These are phyloP conservation scores for Spathaspora arborariae DNA, from an alignment of 805 yeast species.

Conservation along the genomic window DNA sequence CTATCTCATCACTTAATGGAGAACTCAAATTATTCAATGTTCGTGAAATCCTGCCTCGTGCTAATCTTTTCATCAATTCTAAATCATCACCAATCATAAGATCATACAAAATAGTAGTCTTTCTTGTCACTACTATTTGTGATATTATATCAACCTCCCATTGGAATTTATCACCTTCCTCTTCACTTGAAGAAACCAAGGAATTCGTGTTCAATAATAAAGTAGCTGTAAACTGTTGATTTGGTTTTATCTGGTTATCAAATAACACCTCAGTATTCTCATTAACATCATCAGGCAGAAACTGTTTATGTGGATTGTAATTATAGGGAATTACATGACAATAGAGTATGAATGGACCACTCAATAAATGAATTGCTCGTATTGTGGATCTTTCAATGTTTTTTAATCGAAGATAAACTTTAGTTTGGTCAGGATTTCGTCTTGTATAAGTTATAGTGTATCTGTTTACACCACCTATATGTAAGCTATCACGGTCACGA, in stretches of 20 bases:
- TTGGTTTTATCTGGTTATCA: constrained; percentile 56
- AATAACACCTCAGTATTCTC: constrained; percentile 30
- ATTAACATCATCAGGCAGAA: constrained; percentile 19
- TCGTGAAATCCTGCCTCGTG: constrained; percentile 19
- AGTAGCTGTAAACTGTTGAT: constrained; percentile 58
- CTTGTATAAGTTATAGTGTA: constrained; percentile 27
- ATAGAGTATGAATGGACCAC: constrained; percentile 42
- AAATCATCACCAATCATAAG: constrained; percentile 37
- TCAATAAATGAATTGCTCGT: constrained; percentile 38
- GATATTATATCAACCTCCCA: constrained; percentile 41
- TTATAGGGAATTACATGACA: constrained; percentile 40
- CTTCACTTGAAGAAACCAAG: constrained; percentile 5
- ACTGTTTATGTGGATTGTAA: constrained; percentile 22
- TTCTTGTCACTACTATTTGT: constrained; percentile 36
- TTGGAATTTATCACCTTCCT: constrained; percentile 15
- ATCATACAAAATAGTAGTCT: constrained; percentile 29
- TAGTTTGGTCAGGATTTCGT: constrained; percentile 10
- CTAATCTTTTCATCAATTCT: constrained; percentile 27
- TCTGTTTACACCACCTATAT: constrained; percentile 37
- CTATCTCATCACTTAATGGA: constrained; percentile 7
- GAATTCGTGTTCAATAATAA: constrained; percentile 49
- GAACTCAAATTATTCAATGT: constrained; percentile 5
- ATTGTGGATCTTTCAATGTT: constrained; percentile 35
- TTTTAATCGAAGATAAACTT: constrained; percentile 34
- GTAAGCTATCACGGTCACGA: constrained; percentile 30